These are phyloP conservation scores for Daldinia sp. DNA, from an alignment of 2,329 filamentous ascomycete species.

Conservation along the genomic window DNA sequence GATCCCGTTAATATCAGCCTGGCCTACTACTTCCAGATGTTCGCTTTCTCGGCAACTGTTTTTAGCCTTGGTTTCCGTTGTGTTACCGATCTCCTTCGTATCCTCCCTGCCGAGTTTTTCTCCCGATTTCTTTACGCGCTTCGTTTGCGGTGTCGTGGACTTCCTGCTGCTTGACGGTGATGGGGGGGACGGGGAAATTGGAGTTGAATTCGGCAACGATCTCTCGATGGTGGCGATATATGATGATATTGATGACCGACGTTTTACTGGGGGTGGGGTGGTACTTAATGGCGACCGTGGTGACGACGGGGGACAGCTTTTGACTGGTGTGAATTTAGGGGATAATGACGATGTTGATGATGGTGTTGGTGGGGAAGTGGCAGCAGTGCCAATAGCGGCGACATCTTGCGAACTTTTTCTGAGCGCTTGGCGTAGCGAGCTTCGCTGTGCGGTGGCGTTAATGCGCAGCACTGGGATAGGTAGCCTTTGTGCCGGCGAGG, in stretches of 20 bases:
- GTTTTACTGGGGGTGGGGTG: too few species aligned
- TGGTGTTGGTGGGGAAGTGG: not conserved
- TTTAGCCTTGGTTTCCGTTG: not conserved
- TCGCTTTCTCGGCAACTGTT: not conserved
- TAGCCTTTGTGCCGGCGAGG: not conserved
- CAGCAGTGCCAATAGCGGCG: not conserved
- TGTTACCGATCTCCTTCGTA: not conserved
- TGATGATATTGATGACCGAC: not conserved
- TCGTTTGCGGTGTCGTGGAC: not conserved
- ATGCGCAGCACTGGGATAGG: not conserved
- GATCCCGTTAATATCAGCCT: conserved; percentile 1
- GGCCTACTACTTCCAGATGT: not conserved
- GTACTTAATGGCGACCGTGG: not conserved
- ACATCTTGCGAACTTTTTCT: not conserved
- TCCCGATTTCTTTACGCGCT: not conserved
- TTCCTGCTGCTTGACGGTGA: not conserved
- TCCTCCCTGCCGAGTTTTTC: not conserved
- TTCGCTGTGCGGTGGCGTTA: not conserved
- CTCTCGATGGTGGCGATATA: not conserved
- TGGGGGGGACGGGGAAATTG: not conserved
- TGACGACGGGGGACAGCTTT: not conserved
- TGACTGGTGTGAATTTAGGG: not conserved
- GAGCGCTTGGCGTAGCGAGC: conserved; percentile 7
- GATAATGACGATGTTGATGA: not conserved
- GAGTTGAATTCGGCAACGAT: not conserved